phyloP scores from a whole-genome alignment of 345 rosid genomes.

The Moringa oleifera region DNA sequence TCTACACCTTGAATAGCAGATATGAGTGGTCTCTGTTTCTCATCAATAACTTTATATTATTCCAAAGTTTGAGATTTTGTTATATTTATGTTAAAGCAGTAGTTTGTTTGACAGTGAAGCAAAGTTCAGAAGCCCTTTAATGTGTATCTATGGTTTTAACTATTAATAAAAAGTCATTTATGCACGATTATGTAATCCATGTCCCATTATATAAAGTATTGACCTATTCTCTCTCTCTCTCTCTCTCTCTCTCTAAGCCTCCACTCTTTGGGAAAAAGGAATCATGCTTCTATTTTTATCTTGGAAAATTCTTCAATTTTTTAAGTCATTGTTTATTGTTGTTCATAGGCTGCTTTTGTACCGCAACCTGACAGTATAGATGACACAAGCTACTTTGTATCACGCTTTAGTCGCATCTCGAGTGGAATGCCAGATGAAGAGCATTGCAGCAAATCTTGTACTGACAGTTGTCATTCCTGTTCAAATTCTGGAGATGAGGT shows the following conservation, averaged over 20 bases:
- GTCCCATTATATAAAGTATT: not conserved
- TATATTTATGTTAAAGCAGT: no score
- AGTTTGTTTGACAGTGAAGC: no score
- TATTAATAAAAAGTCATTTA: not conserved
- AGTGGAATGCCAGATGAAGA: slow-evolving; percentile 32
- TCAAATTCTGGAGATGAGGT: slow-evolving; percentile 60
- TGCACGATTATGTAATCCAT: no score
- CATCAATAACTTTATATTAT: not conserved
- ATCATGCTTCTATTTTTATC: not conserved
- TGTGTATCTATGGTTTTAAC: not conserved
- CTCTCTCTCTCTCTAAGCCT: no score
- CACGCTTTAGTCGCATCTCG: slow-evolving; percentile 45
- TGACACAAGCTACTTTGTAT: slow-evolving; percentile 78
- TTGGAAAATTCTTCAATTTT: not conserved
- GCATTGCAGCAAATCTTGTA: slow-evolving; percentile 35
- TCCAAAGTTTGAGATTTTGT: not conserved
- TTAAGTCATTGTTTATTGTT: not conserved
- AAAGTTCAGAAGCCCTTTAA: no score
- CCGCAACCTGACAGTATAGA: slow-evolving; percentile 57
- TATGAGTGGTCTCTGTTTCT: not conserved
- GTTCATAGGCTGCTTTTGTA: slow-evolving; percentile 65
- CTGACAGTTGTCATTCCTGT: slow-evolving; percentile 23
- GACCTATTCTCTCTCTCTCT: no score
- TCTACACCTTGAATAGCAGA: not conserved
- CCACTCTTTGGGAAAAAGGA: not conserved